A percentile compares a stretch with the other conserved stretches of the same genome.
Evolutionary conservation across 345 rosid species (phyloP).

Genomic region (Lumnitzera littorea): DNA sequence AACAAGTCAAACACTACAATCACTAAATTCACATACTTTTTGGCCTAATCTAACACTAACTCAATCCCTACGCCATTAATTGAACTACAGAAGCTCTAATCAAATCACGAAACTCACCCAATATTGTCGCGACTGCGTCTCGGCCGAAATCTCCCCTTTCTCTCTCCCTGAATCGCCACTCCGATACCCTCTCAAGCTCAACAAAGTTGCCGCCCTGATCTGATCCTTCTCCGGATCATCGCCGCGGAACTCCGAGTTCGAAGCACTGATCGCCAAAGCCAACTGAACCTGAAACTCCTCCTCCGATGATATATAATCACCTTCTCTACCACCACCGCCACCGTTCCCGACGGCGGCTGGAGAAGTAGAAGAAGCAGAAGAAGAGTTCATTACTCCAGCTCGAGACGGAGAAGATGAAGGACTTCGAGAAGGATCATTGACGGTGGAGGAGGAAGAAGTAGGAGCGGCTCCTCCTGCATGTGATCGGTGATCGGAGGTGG

Average conservation of each 20-base stretch:
- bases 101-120: constrained; percentile 61
- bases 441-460: constrained; percentile 12
- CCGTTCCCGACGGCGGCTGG: not conserved
- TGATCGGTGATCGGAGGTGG: constrained; percentile 38
- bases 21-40: not conserved
- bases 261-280: constrained; percentile 92
- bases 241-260: constrained; percentile 59
- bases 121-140: constrained; percentile 76
- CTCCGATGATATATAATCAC: constrained; percentile 73
- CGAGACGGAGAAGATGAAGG: constrained; percentile 37
- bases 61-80: not conserved
- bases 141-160: constrained; percentile 50
- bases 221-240: constrained; percentile 76
- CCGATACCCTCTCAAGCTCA: constrained; percentile 63
- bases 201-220: constrained; percentile 79
- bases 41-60: not conserved
- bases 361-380: not conserved
- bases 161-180: constrained; percentile 48
- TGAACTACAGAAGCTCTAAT: not conserved
- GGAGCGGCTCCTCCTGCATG: too few species aligned
- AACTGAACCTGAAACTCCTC: constrained; percentile 96
- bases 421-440: constrained; percentile 28
- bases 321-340: constrained; percentile 16
- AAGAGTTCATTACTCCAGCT: constrained; percentile 14
- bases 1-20: too few species aligned